These are phyloP conservation scores for Streptanthus diversifolius DNA, from an alignment of 345 rosid genomes.

Conservation along the genomic window DNA sequence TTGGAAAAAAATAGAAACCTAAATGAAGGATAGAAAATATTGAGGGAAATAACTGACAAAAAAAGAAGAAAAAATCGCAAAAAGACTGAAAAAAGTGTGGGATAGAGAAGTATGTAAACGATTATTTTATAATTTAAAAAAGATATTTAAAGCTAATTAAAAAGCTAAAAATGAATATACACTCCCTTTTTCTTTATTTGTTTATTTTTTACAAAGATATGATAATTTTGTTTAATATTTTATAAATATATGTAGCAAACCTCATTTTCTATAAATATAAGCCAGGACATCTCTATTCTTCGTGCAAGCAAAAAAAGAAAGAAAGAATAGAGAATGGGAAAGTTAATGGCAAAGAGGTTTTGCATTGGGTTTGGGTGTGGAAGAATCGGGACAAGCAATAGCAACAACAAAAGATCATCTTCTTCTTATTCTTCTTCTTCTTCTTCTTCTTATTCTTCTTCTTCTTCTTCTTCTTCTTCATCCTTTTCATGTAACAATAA, in stretches of 20 bases:
- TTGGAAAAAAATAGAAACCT: neutral
- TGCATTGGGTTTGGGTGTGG: conserved; percentile 55
- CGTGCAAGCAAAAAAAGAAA: conserved; percentile 2
- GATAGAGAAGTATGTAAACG: neutral
- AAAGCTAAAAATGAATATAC: neutral
- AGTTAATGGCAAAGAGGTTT: conserved; percentile 69
- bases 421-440: conserved; percentile 21
- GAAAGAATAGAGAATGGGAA: conserved; percentile 44
- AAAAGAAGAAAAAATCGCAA: neutral
- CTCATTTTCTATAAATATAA: conserved; percentile 24
- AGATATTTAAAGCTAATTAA: neutral
- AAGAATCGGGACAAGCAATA: conserved; percentile 24
- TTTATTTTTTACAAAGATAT: neutral
- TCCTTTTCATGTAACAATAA: conserved; percentile 22
- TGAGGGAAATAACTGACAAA: neutral
- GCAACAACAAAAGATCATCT: conserved; percentile 29
- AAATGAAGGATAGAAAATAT: neutral
- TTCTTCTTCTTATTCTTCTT: conserved; percentile 6
- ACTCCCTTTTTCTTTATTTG: neutral
- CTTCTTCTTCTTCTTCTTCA: neutral
- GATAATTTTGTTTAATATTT: neutral
- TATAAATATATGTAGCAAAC: conserved; percentile 12
- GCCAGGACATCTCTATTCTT: conserved; percentile 23
- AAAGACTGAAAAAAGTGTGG: neutral
- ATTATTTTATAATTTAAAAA: neutral